These are phyloP conservation scores for Mortierella sp. DNA, from an alignment of 371 early-diverging fungal genomes.

Conservation along the genomic window DNA sequence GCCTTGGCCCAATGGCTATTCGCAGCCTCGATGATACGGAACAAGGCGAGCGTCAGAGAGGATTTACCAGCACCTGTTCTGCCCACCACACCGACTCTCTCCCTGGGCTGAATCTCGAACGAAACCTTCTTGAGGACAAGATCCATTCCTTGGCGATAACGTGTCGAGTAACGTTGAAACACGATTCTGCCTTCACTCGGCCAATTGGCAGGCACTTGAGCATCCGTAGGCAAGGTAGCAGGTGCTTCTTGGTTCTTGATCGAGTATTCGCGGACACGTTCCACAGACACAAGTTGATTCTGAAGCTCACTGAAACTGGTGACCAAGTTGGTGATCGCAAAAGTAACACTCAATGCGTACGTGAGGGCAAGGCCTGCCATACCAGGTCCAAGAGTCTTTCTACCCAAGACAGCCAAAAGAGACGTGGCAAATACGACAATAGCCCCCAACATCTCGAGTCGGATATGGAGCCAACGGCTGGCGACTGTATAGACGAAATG, in stretches of 20 bases:
- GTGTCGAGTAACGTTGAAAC: slow-evolving; percentile 67
- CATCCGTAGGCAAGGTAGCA: slow-evolving; percentile 38
- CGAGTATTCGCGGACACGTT: slow-evolving; percentile 77
- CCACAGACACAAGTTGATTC: slow-evolving; percentile 81
- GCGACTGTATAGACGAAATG: slow-evolving; percentile 70
- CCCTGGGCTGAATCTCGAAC: slow-evolving; percentile 68
- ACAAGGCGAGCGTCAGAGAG: slow-evolving; percentile 85
- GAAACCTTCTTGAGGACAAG: slow-evolving; percentile 70
- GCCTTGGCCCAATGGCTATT: slow-evolving; percentile 57
- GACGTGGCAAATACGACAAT: slow-evolving; percentile 74
- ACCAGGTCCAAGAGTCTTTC: slow-evolving; percentile 34
- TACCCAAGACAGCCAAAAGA: slow-evolving; percentile 68
- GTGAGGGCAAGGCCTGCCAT: slow-evolving; percentile 83
- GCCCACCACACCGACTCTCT: slow-evolving; percentile 91
- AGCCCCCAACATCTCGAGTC: slow-evolving; percentile 75
- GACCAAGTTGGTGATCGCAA: slow-evolving; percentile 82
- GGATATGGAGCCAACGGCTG: slow-evolving; percentile 87
- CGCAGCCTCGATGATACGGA: slow-evolving; percentile 91
- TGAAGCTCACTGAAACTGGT: slow-evolving; percentile 69
- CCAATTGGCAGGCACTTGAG: slow-evolving; percentile 71
- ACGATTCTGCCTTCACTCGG: slow-evolving; percentile 71
- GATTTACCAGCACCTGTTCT: slow-evolving; percentile 96
- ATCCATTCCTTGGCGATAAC: slow-evolving; percentile 74
- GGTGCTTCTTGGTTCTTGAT: slow-evolving; percentile 66
- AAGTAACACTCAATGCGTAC: slow-evolving; percentile 81